phyloP scores from a whole-genome alignment of 805 yeast genomes.

The Metschnikowia henanensis region DNA sequence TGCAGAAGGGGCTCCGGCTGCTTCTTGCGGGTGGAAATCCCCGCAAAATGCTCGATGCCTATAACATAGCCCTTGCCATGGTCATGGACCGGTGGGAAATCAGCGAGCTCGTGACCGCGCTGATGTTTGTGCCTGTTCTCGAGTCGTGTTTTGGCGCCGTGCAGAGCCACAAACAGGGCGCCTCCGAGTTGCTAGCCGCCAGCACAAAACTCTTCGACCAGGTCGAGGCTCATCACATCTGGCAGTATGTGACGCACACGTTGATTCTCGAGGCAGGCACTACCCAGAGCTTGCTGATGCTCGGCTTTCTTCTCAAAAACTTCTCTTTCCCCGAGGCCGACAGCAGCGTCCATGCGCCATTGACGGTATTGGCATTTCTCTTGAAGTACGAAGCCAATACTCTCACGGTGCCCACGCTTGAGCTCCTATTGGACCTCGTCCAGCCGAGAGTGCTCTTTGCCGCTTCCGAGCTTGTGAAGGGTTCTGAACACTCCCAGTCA shows the following conservation, averaged over 20 bases:
- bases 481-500: not conserved
- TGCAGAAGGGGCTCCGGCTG: conserved; percentile 54
- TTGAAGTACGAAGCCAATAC: conserved; percentile 17
- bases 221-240: conserved; percentile 77
- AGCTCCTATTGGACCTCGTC: conserved; percentile 48
- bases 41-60: conserved; percentile 48
- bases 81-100: conserved; percentile 96
- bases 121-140: conserved; percentile 65
- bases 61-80: conserved; percentile 61
- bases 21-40: conserved; percentile 36
- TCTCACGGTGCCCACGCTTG: conserved; percentile 42
- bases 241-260: conserved; percentile 57
- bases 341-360: conserved; percentile 77
- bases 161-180: not conserved
- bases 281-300: conserved; percentile 40
- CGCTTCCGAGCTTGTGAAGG: not conserved
- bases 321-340: conserved; percentile 88
- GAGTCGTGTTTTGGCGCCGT: conserved; percentile 37
- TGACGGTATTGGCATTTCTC: conserved; percentile 54
- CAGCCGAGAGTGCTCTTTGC: conserved; percentile 59
- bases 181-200: conserved; percentile 48
- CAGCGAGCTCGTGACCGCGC: conserved; percentile 72
- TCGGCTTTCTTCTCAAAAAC: conserved; percentile 57
- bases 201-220: conserved; percentile 80
- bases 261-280: conserved; percentile 34